Base-by-base conservation (phyloP, 2,329 filamentous ascomycete genomes). In the Talaromyces sp. region DNA sequence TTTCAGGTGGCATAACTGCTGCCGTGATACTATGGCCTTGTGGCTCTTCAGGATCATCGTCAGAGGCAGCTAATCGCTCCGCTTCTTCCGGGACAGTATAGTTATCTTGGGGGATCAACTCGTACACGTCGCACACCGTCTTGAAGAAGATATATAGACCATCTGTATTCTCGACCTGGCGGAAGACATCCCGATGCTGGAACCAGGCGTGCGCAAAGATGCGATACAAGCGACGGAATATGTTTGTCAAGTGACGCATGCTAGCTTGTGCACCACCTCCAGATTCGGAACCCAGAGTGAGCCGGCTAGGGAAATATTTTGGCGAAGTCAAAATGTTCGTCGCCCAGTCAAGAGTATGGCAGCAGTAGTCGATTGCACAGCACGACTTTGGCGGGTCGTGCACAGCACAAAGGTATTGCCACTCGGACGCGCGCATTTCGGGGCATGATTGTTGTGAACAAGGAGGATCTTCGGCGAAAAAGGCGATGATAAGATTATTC, bases 151-250 rank as follows among this genome's bases (percentile, higher is more conserved):
- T 86, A 74, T 99, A 99, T 11, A 99, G 80, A 0, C 95, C 95
- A n/a, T 91, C 92, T 73, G 92, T 87, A 9, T 86, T 86, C 78
- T 99, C 95, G 1, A 98, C 89, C 44, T 90, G 87, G 92, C 93
- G 98, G 76, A 98, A 99, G 60, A 97, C 91, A 61, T 90, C 89
- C 52, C 93, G 86, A 76, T 99, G 95, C 78, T 97, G 92, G 76
- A 97, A 99, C 95, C 95, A 99, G 7, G 95, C 95, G 74, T 99
- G 95, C 54, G 95, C 95, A 73, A 98, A 99, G 77, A 99, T 98
- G 64, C 95, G 86, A 76, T 99, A 96, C 57, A 98, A 85, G 14
- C 95, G 86, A 62, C 95, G 86, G 77, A 99, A 98, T 62, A 99
- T 93, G 75, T 97, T 98, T 69, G 93, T 90, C 64, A 99, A 82